Evolutionary conservation across 2,329 filamentous ascomycete species (phyloP).

Genomic region (Fusarium austroafricanum): DNA sequence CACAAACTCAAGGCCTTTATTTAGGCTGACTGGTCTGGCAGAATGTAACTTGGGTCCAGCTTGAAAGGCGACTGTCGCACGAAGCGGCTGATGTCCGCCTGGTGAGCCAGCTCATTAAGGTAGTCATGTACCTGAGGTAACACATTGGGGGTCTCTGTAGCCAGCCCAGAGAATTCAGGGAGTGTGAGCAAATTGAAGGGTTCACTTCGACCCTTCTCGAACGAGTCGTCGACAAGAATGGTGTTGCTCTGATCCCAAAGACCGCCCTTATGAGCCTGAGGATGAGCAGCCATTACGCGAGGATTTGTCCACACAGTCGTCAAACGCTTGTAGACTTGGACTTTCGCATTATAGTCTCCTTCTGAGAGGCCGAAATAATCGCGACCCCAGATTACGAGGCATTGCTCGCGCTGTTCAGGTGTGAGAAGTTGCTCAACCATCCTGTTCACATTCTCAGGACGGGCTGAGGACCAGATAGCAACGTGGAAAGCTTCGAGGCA

Average conservation of each 20-base stretch:
- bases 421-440: slow-evolving; percentile 76
- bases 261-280: slow-evolving; percentile 51
- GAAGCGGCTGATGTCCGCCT: slow-evolving; percentile 72
- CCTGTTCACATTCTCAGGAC: slow-evolving; percentile 74
- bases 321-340: slow-evolving; percentile 92
- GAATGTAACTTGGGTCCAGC: slow-evolving; percentile 48
- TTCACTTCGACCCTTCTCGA: slow-evolving; percentile 82
- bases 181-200: slow-evolving; percentile 85
- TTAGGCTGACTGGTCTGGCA: slow-evolving; percentile 4
- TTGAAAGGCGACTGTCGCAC: slow-evolving; percentile 65
- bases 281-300: slow-evolving; percentile 58
- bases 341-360: slow-evolving; percentile 73
- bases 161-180: slow-evolving; percentile 75
- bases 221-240: slow-evolving; percentile 86
- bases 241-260: slow-evolving; percentile 88
- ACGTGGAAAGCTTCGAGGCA: slow-evolving; percentile 80
- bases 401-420: slow-evolving; percentile 59
- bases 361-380: slow-evolving; percentile 76
- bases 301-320: slow-evolving; percentile 74
- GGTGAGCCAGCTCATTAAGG: slow-evolving; percentile 64
- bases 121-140: slow-evolving; percentile 72
- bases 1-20: no score
- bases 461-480: slow-evolving; percentile 92
- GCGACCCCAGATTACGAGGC: slow-evolving; percentile 82
- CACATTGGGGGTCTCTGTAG: slow-evolving; percentile 56